Percentiles rank a stretch among this genome's conserved stretches.
These are phyloP conservation scores for Lasiosphaeriaceae sp. DNA, from an alignment of 495 filamentous ascomycete species.

Conservation along the genomic window DNA sequence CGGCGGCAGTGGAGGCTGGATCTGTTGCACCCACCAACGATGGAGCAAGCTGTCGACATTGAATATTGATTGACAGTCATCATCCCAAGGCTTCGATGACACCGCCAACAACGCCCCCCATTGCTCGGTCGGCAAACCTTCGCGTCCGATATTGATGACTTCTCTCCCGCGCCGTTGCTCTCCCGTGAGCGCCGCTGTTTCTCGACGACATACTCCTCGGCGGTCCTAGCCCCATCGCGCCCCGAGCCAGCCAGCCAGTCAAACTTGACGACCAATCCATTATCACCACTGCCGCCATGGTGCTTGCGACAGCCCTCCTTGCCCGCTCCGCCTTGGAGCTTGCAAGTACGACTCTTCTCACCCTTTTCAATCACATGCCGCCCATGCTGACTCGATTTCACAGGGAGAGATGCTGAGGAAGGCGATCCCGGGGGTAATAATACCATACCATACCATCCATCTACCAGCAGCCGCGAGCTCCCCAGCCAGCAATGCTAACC, in stretches of 20 bases:
- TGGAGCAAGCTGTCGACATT: conserved; percentile 21
- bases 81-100: neutral
- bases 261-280: no score
- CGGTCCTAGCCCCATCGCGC: neutral
- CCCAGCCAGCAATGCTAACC: conserved; percentile 20
- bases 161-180: conserved; percentile 4
- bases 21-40: neutral
- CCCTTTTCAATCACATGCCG: neutral
- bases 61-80: neutral
- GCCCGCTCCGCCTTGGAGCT: conserved; percentile 39
- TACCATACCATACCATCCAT: no score
- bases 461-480: no score
- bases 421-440: conserved; percentile 44
- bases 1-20: neutral
- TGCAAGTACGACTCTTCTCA: conserved; percentile 30
- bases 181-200: neutral
- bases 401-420: conserved; percentile 47
- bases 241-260: no score
- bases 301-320: conserved; percentile 26
- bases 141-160: conserved; percentile 6
- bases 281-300: neutral
- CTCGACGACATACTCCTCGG: neutral
- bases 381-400: conserved; percentile 18
- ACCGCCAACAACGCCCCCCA: neutral
- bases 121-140: neutral